Percentiles rank a stretch among this genome's conserved stretches.
Conservation (phyloP, 2,329 filamentous ascomycete genomes). For the Fusarium beomiforme region DNA sequence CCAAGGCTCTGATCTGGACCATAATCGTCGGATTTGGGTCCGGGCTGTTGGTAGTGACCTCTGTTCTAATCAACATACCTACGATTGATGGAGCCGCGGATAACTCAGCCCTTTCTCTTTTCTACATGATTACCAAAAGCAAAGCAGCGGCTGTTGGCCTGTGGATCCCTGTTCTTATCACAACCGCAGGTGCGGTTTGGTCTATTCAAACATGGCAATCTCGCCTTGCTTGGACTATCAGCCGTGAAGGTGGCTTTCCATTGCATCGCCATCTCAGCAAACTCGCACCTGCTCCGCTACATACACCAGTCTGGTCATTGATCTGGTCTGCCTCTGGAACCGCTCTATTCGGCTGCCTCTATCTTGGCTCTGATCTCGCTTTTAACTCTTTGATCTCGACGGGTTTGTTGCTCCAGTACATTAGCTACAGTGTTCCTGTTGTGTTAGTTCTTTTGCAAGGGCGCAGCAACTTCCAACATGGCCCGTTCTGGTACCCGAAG, state of each 20-base stretch:
- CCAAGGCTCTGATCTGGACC: conserved; percentile 7
- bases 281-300: background rate
- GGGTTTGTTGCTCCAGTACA: background rate
- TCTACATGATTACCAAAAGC: background rate
- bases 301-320: background rate
- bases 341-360: background rate
- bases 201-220: conserved; percentile 10
- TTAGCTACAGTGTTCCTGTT: conserved; percentile 2
- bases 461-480: background rate
- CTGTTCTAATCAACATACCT: background rate
- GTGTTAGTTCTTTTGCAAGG: background rate
- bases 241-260: conserved; percentile 1
- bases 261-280: conserved; percentile 2
- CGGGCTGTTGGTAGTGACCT: background rate
- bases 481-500: conserved; percentile 1
- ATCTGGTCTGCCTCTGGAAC: background rate
- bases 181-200: background rate
- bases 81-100: background rate
- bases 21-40: conserved; percentile 1
- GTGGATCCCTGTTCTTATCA: conserved; percentile 1
- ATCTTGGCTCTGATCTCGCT: background rate
- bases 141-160: background rate
- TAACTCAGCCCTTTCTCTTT: conserved; percentile 1
- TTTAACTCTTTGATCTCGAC: conserved; percentile 9
- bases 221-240: background rate